phyloP scores from a whole-genome alignment of 192 early-diverging fungal species.

The Coemansia reversa region DNA sequence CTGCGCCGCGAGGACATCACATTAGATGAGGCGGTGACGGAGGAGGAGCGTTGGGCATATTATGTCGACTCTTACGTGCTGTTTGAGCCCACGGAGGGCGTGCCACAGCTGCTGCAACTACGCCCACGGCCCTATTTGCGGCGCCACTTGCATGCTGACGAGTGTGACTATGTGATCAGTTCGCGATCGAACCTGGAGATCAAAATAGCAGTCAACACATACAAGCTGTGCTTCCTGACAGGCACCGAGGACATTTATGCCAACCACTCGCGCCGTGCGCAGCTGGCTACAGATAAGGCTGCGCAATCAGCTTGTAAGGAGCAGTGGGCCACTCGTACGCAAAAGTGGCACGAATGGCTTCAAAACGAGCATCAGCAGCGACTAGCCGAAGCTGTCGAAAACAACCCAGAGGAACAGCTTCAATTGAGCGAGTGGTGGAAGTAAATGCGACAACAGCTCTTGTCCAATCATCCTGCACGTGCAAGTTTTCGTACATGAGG shows the following conservation, averaged over 20 bases:
- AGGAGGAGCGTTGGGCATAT: conserved; percentile 92
- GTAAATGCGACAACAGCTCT: conserved; percentile 2
- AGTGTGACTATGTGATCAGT: conserved; percentile 59
- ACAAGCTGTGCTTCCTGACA: conserved; percentile 96
- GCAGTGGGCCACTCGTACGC: conserved; percentile 25
- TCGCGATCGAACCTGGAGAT: conserved; percentile 83
- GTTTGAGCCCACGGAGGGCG: conserved; percentile 77
- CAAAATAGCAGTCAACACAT: conserved; percentile 96
- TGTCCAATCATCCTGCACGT: background rate
- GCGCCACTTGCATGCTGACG: conserved; percentile 54
- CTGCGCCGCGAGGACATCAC: conserved; percentile 87
- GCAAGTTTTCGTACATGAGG: too few relatives aligned
- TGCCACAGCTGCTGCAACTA: conserved; percentile 57
- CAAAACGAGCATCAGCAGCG: conserved; percentile 29
- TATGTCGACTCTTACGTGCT: conserved; percentile 95
- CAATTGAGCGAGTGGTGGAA: conserved; percentile 46
- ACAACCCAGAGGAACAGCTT: background rate
- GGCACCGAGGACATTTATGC: conserved; percentile 89
- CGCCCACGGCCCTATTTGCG: conserved; percentile 68
- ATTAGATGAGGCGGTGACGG: conserved; percentile 72
- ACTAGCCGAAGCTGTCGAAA: background rate
- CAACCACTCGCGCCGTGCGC: conserved; percentile 49
- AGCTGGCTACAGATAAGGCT: conserved; percentile 14
- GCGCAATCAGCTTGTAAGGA: conserved; percentile 27
- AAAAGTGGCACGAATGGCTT: conserved; percentile 39